A percentile compares a stretch with the other conserved stretches of the same genome.
Conservation (phyloP, 2,329 filamentous ascomycete species). For the Berkeleyomyces basicola region DNA sequence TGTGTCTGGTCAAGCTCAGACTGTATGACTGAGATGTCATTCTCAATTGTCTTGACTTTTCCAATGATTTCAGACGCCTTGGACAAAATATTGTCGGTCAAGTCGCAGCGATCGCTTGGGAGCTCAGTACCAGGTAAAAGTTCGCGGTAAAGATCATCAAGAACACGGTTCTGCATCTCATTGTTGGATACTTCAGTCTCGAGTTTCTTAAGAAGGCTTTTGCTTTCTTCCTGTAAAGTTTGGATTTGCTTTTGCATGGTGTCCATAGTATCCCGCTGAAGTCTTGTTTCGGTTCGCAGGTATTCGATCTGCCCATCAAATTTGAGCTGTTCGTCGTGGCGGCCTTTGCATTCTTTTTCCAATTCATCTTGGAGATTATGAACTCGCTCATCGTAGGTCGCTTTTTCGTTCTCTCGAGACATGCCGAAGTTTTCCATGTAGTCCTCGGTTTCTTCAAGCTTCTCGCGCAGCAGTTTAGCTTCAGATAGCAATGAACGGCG, state of each 20-base stretch:
- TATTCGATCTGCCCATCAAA: constrained; percentile 46
- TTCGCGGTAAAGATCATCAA: constrained; percentile 43
- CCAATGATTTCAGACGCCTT: constrained; percentile 41
- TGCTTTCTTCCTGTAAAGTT: constrained; percentile 35
- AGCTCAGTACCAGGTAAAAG: constrained; percentile 35
- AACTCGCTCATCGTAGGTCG: constrained; percentile 50
- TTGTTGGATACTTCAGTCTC: constrained; percentile 34
- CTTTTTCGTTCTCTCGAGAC: constrained; percentile 67
- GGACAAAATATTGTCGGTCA: constrained; percentile 43
- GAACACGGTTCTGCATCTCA: constrained; percentile 33
- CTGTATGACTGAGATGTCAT: constrained; percentile 40
- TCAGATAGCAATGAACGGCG: constrained; percentile 70
- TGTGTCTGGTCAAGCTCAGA: constrained; percentile 47
- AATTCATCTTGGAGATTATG: constrained; percentile 55
- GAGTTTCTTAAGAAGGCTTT: constrained; percentile 33
- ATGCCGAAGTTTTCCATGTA: constrained; percentile 75
- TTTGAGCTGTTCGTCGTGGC: constrained; percentile 39
- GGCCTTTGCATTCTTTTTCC: constrained; percentile 41
- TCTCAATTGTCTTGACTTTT: constrained; percentile 43
- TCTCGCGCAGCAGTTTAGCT: constrained; percentile 56
- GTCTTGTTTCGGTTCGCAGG: constrained; percentile 41
- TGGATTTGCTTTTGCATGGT: constrained; percentile 41
- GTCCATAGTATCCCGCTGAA: constrained; percentile 43
- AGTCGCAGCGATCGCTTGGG: constrained; percentile 38
- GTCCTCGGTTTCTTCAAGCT: constrained; percentile 78